A percentile compares a stretch with the other conserved stretches of the same genome.
phyloP scores from a whole-genome alignment of 2,329 filamentous ascomycete genomes.

The Fusarium floridanum region DNA sequence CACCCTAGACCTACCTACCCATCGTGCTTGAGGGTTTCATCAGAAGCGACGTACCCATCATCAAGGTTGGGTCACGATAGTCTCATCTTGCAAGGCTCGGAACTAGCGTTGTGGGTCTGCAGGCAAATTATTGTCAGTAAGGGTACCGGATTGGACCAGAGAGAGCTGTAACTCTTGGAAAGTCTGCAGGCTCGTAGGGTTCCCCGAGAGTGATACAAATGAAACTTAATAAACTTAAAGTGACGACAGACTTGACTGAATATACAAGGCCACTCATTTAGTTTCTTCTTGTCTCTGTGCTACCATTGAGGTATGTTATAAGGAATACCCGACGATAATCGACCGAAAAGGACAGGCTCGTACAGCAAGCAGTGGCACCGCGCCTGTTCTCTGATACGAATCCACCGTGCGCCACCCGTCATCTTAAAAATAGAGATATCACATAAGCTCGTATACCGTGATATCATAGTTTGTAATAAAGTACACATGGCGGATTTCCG shows the following conservation, averaged over 20 bases:
- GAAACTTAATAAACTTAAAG: not conserved
- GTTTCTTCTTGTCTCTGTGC: not conserved
- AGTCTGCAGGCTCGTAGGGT: not conserved
- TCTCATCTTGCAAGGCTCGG: no score
- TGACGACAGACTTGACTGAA: not conserved
- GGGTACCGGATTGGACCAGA: not conserved
- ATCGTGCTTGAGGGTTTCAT: no score
- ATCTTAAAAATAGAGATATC: not conserved
- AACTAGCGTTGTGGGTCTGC: no score
- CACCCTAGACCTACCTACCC: no score
- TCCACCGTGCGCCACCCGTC: not conserved
- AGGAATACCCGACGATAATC: not conserved
- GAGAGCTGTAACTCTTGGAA: not conserved
- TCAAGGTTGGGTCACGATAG: no score
- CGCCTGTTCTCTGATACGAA: not conserved
- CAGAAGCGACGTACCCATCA: no score
- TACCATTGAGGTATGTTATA: not conserved
- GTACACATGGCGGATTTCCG: not conserved
- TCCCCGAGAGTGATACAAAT: not conserved
- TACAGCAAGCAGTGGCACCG: not conserved
- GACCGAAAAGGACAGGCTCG: not conserved
- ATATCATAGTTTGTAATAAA: not conserved
- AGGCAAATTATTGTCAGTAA: not conserved
- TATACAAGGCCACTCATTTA: not conserved
- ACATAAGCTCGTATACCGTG: not conserved